These are phyloP conservation scores for Phytopythium sindhum DNA, from an alignment of 352 stramenopile species.

Conservation along the genomic window DNA sequence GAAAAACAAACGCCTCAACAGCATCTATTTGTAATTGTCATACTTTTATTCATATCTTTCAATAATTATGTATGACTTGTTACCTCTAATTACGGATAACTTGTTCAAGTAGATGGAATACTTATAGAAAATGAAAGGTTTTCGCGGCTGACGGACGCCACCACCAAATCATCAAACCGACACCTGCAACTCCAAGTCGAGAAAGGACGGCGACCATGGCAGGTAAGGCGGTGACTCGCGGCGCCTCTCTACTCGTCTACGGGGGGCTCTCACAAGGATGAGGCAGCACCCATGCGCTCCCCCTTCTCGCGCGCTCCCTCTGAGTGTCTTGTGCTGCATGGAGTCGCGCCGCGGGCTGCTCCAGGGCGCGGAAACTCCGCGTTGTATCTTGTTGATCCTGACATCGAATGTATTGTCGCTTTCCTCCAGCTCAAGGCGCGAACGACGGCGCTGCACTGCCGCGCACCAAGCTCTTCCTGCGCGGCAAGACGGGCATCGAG, in stretches of 20 bases:
- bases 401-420: not conserved
- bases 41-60: too few relatives aligned
- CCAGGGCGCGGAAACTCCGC: not conserved
- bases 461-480: conserved; percentile 85
- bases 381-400: not conserved
- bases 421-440: not conserved
- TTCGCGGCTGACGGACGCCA: not conserved
- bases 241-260: not conserved
- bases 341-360: not conserved
- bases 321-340: not conserved
- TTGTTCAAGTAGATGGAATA: not conserved
- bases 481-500: conserved; percentile 73
- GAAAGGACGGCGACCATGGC: conserved; percentile 5
- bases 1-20: not conserved
- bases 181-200: not conserved
- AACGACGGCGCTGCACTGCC: conserved; percentile 3
- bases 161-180: conserved; percentile 1
- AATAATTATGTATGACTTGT: not conserved
- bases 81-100: not conserved
- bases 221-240: not conserved
- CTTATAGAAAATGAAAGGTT: not conserved
- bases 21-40: not conserved
- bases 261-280: not conserved
- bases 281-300: not conserved
- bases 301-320: not conserved